These are phyloP conservation scores for Dactylellina drechsleri DNA, from an alignment of 2,329 filamentous ascomycete genomes.

Conservation along the genomic window DNA sequence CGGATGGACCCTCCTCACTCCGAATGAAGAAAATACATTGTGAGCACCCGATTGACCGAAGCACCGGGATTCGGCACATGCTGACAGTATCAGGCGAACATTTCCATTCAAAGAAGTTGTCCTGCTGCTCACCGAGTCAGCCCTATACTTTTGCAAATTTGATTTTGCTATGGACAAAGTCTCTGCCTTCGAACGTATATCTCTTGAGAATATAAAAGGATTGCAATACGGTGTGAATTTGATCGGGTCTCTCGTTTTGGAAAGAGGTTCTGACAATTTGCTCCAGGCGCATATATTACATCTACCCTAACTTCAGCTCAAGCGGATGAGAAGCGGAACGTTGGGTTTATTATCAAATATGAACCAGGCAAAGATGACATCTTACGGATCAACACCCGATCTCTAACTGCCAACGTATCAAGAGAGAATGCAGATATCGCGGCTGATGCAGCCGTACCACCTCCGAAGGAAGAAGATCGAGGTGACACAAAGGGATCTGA, in stretches of 20 bases:
- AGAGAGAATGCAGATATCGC: constrained; percentile 48
- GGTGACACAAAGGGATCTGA: constrained; percentile 59
- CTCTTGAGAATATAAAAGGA: constrained; percentile 75
- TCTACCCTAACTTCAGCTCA: constrained; percentile 82
- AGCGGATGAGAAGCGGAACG: constrained; percentile 79
- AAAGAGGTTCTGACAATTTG: constrained; percentile 10
- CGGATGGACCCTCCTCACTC: constrained; percentile 88
- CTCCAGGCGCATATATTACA: constrained; percentile 77
- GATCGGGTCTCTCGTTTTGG: not conserved
- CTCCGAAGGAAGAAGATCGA: constrained; percentile 62
- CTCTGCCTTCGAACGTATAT: constrained; percentile 86
- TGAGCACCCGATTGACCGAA: constrained; percentile 11
- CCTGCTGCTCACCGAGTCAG: constrained; percentile 82
- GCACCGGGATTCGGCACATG: not conserved
- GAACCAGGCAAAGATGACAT: constrained; percentile 74
- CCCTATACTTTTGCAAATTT: constrained; percentile 88
- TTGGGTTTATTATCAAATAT: constrained; percentile 84
- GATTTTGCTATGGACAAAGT: constrained; percentile 97
- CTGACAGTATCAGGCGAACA: constrained; percentile 66
- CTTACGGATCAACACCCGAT: constrained; percentile 84
- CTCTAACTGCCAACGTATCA: constrained; percentile 69
- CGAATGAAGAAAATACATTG: constrained; percentile 65
- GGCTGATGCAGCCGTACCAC: constrained; percentile 55
- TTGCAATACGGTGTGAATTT: constrained; percentile 73
- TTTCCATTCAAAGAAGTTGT: constrained; percentile 88